Evolutionary conservation across 148 eudicot genomes (phyloP).

Genomic region (Mesembryanthemum crystallinum): DNA sequence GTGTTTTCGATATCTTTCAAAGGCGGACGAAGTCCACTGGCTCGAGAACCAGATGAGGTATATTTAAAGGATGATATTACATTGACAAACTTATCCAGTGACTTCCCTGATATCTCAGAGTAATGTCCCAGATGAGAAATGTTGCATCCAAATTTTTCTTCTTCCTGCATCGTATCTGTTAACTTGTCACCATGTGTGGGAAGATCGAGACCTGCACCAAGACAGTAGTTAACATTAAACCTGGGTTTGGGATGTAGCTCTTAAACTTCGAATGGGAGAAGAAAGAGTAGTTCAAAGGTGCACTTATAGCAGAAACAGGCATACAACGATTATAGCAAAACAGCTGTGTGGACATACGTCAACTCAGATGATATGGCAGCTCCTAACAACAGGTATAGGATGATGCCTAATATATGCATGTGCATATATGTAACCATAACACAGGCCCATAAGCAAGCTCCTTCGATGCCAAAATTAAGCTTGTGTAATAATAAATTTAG

Average conservation of each 20-base stretch:
- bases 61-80: constrained; percentile 72
- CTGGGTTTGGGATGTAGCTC: background rate
- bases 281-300: background rate
- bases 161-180: constrained; percentile 30
- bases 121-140: constrained; percentile 75
- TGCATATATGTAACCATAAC: background rate
- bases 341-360: background rate
- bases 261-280: background rate
- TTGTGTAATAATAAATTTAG: no score
- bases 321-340: no score
- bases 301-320: no score
- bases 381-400: background rate
- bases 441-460: no score
- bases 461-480: no score
- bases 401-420: background rate
- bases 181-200: constrained; percentile 25
- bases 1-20: constrained; percentile 68
- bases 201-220: constrained; percentile 37
- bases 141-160: constrained; percentile 71
- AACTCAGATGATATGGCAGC: no score
- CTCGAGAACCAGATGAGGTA: constrained; percentile 78
- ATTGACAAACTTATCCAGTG: constrained; percentile 73
- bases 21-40: constrained; percentile 96
- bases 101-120: constrained; percentile 84
- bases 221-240: background rate